phyloP scores from a whole-genome alignment of 2,329 filamentous ascomycete species.

The Sordariomycetes sp. region DNA sequence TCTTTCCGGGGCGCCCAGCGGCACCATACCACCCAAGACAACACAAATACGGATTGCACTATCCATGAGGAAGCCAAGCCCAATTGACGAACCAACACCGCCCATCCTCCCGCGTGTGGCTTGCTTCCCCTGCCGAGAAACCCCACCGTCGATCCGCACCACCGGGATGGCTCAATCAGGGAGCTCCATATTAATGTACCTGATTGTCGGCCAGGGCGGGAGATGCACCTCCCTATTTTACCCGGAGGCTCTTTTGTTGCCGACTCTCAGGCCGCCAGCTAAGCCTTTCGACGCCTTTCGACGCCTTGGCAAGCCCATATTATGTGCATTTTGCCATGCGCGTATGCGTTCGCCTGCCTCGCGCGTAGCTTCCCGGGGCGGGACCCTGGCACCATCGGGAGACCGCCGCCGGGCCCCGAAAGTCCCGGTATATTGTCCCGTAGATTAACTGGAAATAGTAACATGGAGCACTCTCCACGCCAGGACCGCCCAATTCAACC shows the following conservation, averaged over 20 bases:
- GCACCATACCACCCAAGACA: too few relatives aligned
- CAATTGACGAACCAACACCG: too few relatives aligned
- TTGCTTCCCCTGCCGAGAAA: background rate
- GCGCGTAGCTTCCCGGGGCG: background rate
- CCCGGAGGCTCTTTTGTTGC: background rate
- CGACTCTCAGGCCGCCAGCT: background rate
- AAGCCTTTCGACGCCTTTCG: background rate
- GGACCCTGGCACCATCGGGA: background rate
- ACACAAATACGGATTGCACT: too few relatives aligned
- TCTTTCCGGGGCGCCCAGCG: too few relatives aligned
- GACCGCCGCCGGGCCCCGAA: background rate
- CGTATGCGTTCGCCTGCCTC: background rate
- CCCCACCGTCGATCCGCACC: background rate
- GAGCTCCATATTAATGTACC: background rate
- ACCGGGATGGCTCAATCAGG: background rate
- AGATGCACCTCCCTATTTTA: background rate
- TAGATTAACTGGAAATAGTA: background rate
- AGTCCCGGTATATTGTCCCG: background rate
- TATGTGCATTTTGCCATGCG: background rate
- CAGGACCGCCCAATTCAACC: background rate
- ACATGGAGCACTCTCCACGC: background rate
- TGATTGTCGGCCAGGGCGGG: background rate
- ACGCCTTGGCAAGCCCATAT: background rate
- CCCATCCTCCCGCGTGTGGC: too few relatives aligned
- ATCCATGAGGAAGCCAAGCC: too few relatives aligned